These are phyloP conservation scores for Cladosporium austrohemisphaericum DNA, from an alignment of 2,329 filamentous ascomycete genomes.

Conservation along the genomic window DNA sequence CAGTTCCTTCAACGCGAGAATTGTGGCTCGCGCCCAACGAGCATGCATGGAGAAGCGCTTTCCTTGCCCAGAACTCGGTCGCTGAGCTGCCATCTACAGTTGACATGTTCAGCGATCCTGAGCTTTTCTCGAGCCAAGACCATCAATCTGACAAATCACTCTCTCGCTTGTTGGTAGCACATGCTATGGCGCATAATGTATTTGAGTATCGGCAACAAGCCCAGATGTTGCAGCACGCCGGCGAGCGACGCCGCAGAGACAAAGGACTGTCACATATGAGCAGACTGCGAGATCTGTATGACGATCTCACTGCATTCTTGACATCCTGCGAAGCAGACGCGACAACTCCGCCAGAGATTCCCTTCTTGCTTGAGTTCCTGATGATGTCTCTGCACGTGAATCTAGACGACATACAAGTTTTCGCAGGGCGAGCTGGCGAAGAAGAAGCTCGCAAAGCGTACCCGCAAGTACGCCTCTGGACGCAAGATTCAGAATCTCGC, in stretches of 20 bases:
- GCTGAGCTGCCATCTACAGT: constrained; percentile 46
- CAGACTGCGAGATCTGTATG: constrained; percentile 21
- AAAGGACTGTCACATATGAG: constrained; percentile 25
- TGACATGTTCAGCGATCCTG: constrained; percentile 36
- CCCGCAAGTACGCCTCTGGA: constrained; percentile 55
- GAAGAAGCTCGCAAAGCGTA: constrained; percentile 59
- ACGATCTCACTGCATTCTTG: constrained; percentile 21
- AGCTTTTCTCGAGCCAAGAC: constrained; percentile 34
- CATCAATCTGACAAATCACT: constrained; percentile 51
- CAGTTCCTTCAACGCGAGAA: constrained; percentile 57
- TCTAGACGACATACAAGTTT: constrained; percentile 60
- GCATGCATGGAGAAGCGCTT: constrained; percentile 59
- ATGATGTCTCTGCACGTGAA: constrained; percentile 60
- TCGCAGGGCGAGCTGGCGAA: constrained; percentile 61
- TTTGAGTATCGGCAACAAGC: constrained; percentile 57
- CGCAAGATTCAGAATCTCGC: constrained; percentile 49
- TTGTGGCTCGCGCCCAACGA: constrained; percentile 64
- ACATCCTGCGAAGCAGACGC: constrained; percentile 22
- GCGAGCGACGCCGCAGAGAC: constrained; percentile 21
- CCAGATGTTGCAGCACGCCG: constrained; percentile 27
- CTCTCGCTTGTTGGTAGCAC: constrained; percentile 59
- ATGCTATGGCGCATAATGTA: constrained; percentile 50
- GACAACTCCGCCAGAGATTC: constrained; percentile 26
- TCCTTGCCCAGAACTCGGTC: constrained; percentile 38
- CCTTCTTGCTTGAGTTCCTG: constrained; percentile 47